Evolutionary conservation across 257 asterid species (phyloP), one percentile per base, ranked within the genome.

Genomic region (Perilla frutescens): DNA sequence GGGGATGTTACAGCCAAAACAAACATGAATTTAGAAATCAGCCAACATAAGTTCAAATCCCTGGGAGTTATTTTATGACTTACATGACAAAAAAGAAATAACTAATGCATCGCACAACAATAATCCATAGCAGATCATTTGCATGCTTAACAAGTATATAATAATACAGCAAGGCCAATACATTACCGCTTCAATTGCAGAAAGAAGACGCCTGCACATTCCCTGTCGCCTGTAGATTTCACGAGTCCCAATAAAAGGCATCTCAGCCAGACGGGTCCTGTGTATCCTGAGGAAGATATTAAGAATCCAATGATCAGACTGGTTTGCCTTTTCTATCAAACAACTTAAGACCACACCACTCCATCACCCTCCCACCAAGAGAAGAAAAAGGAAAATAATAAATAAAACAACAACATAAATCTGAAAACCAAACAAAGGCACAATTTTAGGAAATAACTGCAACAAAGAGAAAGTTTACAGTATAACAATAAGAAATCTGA

Each of bases 181-280:
- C 63, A 81, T 69, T 87, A 92, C 98, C 51, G 77, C 76, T 82
- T 92, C 98, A 85, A 92, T 85, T 71, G 95, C 91, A 73, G 89
- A 80, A 13, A 92, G 79, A 73, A 92, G 87, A 65, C 96, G 92
- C 12, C 91, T 87, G 85, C 97, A 92, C 97, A 92, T 92, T 81
- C 98, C 98, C 81, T 92, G 96, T 77, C 93, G 90, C 76, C 98
- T 86, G 82, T 90, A 90, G 74, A 87, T 84, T 60, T 78, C 83
- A 61, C 98, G 96, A 53, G 97, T 90, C 67, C 93, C 98, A 65
- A 92, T 92, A 76, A 90, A 92, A 37, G 98, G 97, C 98, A 92
- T 92, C 85, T 92, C 98, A 70, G 97, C 97, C 66, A 92, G 84
- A 81, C 84, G 81, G 14, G 81, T 84, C 55, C 95, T 96, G 66